Evolutionary conservation across 2,329 filamentous ascomycete genomes (phyloP).

Genomic region (Chrysoporthe austroafricana): DNA sequence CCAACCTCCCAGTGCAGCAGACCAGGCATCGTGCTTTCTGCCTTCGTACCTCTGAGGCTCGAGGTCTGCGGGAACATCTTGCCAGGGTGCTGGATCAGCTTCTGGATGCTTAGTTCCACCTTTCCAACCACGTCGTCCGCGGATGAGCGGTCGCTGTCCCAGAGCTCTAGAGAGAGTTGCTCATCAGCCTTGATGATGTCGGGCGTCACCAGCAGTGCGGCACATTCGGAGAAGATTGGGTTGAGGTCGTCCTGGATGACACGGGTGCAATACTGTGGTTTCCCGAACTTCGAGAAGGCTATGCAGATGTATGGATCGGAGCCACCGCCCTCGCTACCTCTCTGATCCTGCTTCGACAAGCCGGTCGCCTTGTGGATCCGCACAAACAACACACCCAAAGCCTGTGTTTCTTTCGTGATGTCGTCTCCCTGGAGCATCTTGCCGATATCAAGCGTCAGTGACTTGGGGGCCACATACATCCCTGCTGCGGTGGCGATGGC

Average conservation of each 20-base stretch:
- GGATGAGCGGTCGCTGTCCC: conserved; percentile 92
- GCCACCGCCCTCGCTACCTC: conserved; percentile 82
- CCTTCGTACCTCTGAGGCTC: conserved; percentile 79
- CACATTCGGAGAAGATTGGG: conserved; percentile 87
- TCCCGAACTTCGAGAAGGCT: conserved; percentile 93
- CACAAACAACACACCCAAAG: conserved; percentile 89
- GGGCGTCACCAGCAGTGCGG: conserved; percentile 82
- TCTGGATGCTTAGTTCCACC: conserved; percentile 89
- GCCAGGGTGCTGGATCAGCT: conserved; percentile 91
- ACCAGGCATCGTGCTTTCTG: conserved; percentile 87
- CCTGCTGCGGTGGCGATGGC: conserved; percentile 84
- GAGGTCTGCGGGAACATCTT: conserved; percentile 91
- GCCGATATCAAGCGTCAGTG: conserved; percentile 86
- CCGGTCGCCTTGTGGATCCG: conserved; percentile 86
- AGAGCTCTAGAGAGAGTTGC: conserved; percentile 89
- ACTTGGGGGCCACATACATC: conserved; percentile 94
- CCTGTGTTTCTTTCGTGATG: conserved; percentile 85
- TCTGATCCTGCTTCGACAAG: conserved; percentile 86
- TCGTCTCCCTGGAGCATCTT: conserved; percentile 91
- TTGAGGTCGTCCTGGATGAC: conserved; percentile 95
- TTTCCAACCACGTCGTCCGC: conserved; percentile 96
- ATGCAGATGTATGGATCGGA: conserved; percentile 96
- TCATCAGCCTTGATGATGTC: conserved; percentile 94
- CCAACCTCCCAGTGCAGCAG: conserved; percentile 96
- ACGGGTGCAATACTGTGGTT: conserved; percentile 96